Conservation (phyloP, 2,329 filamentous ascomycete species). For the Fusarium newnesense region DNA sequence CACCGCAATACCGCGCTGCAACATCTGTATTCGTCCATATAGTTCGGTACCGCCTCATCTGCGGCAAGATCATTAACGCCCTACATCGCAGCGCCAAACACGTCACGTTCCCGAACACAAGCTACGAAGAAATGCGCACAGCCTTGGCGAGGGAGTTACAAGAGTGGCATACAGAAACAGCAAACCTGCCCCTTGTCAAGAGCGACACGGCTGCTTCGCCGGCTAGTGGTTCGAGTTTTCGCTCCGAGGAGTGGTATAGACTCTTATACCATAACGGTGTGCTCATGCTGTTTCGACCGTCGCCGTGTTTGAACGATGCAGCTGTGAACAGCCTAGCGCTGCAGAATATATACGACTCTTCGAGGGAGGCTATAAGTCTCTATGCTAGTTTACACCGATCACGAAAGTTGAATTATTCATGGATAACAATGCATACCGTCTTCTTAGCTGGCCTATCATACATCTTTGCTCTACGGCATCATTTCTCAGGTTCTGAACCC, state of each 20-base stretch:
- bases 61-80: conserved; percentile 51
- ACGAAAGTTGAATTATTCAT: conserved; percentile 59
- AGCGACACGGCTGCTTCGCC: conserved; percentile 31
- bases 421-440: conserved; percentile 60
- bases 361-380: conserved; percentile 52
- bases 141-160: conserved; percentile 46
- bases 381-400: conserved; percentile 58
- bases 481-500: conserved; percentile 44
- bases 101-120: background rate
- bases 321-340: conserved; percentile 42
- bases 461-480: conserved; percentile 54
- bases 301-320: conserved; percentile 46
- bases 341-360: conserved; percentile 52
- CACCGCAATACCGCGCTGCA: conserved; percentile 38
- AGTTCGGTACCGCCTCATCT: conserved; percentile 53
- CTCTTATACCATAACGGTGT: conserved; percentile 56
- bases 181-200: conserved; percentile 42
- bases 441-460: conserved; percentile 59
- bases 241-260: conserved; percentile 55
- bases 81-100: conserved; percentile 47
- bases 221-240: conserved; percentile 51
- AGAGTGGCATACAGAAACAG: conserved; percentile 46
- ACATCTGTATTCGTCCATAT: conserved; percentile 53
- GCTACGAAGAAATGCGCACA: conserved; percentile 28
- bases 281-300: conserved; percentile 55